Evolutionary conservation across 2,329 filamentous ascomycete species (phyloP).

Genomic region (Didymella lethalis): DNA sequence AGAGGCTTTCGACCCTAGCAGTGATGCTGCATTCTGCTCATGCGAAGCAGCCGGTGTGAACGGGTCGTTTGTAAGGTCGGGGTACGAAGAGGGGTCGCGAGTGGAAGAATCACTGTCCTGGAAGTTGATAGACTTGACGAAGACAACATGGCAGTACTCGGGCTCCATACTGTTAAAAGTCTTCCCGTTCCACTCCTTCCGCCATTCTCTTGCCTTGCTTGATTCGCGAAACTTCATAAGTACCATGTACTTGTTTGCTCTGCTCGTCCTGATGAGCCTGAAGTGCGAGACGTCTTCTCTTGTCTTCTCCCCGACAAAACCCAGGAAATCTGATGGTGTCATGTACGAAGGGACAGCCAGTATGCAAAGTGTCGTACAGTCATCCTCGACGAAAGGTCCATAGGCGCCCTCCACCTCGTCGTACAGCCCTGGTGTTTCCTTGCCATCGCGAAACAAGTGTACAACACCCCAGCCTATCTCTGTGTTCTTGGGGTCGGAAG

Average conservation of each 20-base stretch:
- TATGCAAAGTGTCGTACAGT: conserved; percentile 89
- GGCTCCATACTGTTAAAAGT: conserved; percentile 94
- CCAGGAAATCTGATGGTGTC: conserved; percentile 87
- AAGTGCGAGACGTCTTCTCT: conserved; percentile 90
- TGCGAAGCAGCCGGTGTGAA: conserved; percentile 64
- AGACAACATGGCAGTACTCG: conserved; percentile 93
- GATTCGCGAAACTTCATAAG: conserved; percentile 89
- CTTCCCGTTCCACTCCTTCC: conserved; percentile 87
- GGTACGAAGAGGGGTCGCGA: conserved; percentile 61
- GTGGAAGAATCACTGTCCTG: conserved; percentile 64
- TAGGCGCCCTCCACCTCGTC: conserved; percentile 53
- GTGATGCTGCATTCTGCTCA: conserved; percentile 48
- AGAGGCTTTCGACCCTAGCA: conserved; percentile 41
- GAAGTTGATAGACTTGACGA: conserved; percentile 90
- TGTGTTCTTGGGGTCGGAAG: conserved; percentile 73
- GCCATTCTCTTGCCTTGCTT: conserved; percentile 78
- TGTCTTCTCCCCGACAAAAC: conserved; percentile 89
- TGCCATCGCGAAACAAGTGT: conserved; percentile 87
- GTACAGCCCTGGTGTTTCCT: conserved; percentile 72
- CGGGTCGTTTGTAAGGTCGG: conserved; percentile 69
- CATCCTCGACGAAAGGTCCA: conserved; percentile 59
- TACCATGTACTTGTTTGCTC: conserved; percentile 91
- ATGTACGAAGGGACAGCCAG: conserved; percentile 94
- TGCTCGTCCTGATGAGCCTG: conserved; percentile 88
- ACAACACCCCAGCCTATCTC: conserved; percentile 92